Evolutionary conservation across 1,139 yeast genomes (phyloP), one percentile per base, ranked within the genome.

Genomic region (Nakaseomyces uthaithaninus): DNA sequence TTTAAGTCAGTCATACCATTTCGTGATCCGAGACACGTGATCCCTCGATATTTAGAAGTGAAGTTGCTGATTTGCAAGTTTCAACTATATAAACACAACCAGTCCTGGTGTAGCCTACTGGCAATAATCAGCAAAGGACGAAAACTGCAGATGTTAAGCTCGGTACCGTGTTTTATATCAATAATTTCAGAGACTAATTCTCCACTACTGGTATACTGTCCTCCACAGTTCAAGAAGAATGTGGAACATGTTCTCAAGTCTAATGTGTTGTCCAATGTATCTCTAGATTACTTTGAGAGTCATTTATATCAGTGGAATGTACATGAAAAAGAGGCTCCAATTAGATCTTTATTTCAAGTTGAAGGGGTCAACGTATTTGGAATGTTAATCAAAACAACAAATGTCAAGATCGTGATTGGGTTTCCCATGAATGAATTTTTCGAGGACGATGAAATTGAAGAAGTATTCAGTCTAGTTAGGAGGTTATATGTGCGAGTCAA

Each of bases 281-380:
- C 63, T 1, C 30, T 58, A 27, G 63, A 59, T 27, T 58, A 56
- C 37, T 58, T 59, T 36, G 55, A 52, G n/a, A 56, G 59, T 42
- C 44, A 47, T 20, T 40, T 56, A 26, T 52, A 50, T 25, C 47
- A 50, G 9, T 54, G 56, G 54, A 23, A 44, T 16, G 36, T 40
- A 3, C 39, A 43, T 18, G 24, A 36, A 10, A 50, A 48, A 12
- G 33, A 41, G 8, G 37, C 38, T 16, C 43, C 48, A 1, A 45
- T 56, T 7, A 51, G 53, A 22, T 38, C 42, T 23, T 38, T 59
- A 20, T 58, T 57, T 37, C 50, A 55, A 33, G 33, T 57, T 9
- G 62, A 58, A 38, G 55, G 53, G 3, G 47, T 49, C 1, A 39
- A 50, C 7, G 60, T 58, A 1, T 59, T 50, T 44, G 63, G 60